Base-by-base conservation (phyloP, 331 rosid species). In the Cydonia oblonga region DNA sequence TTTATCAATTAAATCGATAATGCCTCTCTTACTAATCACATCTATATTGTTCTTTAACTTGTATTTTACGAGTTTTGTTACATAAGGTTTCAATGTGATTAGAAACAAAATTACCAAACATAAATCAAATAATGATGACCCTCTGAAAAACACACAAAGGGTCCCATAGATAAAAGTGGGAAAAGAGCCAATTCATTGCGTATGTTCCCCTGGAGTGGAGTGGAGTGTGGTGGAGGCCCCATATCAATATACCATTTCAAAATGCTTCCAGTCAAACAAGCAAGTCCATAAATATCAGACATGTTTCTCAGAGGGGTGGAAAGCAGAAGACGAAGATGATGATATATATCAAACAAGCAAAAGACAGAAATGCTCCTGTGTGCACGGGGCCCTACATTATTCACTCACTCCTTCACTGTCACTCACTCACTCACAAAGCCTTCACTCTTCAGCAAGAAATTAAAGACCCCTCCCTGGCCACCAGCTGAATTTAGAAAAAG, bases 221-320 rank as follows among this genome's bases (percentile, higher is more conserved):
- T 12, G 46, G 46, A 12, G 46, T 12, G 46, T 15, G 42, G 42
- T 38, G 20, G 68, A 79, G 69, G 70, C 78, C 77, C 78, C 78
- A 70, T 32, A 65, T 67, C 83, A 33, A 33, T 20, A 64, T 32
- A 61, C 51, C 80, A 35, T 12, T 22, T 68, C 66, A 81, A 75
- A 69, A 79, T 92, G 96, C 88, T 86, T 87, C 86, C 90, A 74
- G 87, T 86, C 86, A 87, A 87, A 89, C 84, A 81, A 81, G 77
- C 81, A 72, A 71, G 89, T 75, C 82, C 83, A 85, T 77, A 83
- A 79, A 82, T 90, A 82, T 76, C 85, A 89, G 85, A 90, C 97
- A 93, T 89, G 95, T 86, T 86, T 84, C 92, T 86, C 82, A 87
- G 75, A 77, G 72, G 76, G 76, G 82, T 78, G 11, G 42, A 38